Evolutionary conservation across 164 flowering plant genomes (phyloP).

Genomic region (Vitis rupestris): DNA sequence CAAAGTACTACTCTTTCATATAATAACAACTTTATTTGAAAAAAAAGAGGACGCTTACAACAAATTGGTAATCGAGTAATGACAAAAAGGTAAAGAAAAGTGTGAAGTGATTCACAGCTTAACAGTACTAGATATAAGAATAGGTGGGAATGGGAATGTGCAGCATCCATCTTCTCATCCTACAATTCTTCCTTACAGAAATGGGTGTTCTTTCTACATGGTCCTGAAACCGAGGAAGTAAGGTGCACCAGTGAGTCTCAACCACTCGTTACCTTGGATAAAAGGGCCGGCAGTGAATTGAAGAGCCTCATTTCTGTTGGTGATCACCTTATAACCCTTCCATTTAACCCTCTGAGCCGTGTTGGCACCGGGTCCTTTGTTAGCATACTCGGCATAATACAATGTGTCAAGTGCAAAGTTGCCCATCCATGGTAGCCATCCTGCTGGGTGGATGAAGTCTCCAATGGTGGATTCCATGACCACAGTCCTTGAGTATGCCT

Average conservation of each 20-base stretch:
- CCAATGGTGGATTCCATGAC: conserved; percentile 9
- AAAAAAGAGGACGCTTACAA: too few relatives aligned
- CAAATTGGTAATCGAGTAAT: too few relatives aligned
- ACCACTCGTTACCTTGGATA: conserved; percentile 27
- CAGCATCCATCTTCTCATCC: too few relatives aligned
- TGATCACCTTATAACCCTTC: conserved; percentile 31
- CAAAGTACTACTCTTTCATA: too few relatives aligned
- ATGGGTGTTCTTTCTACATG: not conserved
- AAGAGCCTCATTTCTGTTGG: conserved; percentile 26
- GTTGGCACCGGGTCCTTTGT: conserved; percentile 36
- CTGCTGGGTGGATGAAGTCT: conserved; percentile 13
- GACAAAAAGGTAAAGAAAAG: too few relatives aligned
- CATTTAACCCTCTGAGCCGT: conserved; percentile 28
- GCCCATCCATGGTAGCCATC: conserved; percentile 3
- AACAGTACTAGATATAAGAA: too few relatives aligned
- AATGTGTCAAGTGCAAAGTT: conserved; percentile 11
- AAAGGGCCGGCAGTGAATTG: conserved; percentile 29
- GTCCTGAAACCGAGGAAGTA: conserved; percentile 17
- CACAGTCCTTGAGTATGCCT: conserved; percentile 8
- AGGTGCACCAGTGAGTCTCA: conserved; percentile 24
- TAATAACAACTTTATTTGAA: too few relatives aligned
- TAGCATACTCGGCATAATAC: conserved; percentile 33
- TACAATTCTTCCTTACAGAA: too few relatives aligned
- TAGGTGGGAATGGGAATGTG: too few relatives aligned
- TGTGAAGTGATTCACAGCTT: too few relatives aligned